Conservation (phyloP, 169 alveolate genomes). For the Plasmodium vivax region DNA sequence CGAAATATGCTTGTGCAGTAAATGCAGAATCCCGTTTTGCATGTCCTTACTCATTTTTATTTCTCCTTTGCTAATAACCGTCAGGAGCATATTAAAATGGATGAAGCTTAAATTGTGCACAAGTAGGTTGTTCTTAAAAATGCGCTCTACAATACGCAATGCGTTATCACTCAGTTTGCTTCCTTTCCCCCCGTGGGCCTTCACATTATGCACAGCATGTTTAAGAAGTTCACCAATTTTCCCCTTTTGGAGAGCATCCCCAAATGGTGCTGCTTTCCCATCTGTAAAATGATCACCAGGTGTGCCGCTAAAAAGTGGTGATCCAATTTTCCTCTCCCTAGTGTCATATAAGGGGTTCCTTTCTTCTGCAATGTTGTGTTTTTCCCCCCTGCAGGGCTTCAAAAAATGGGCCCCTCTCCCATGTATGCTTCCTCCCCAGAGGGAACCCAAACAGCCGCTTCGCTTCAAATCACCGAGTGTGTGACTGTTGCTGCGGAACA, state of each 20-base stretch:
- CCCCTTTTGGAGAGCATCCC: neutral
- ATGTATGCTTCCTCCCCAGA: neutral
- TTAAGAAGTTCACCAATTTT: constrained; percentile 18
- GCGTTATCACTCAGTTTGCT: neutral
- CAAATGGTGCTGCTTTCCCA: neutral
- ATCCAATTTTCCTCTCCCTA: neutral
- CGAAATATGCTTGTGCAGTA: constrained; percentile 27
- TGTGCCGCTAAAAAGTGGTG: neutral
- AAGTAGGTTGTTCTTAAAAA: constrained; percentile 18
- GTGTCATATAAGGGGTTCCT: neutral
- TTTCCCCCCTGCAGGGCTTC: neutral
- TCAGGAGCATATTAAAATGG: constrained; percentile 61
- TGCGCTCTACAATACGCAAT: constrained; percentile 13
- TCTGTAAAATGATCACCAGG: neutral
- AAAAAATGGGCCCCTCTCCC: neutral
- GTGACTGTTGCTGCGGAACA: neutral
- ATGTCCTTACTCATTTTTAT: constrained; percentile 39
- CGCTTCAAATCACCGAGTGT: neutral
- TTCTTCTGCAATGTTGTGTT: neutral
- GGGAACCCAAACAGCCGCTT: neutral
- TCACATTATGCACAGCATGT: neutral
- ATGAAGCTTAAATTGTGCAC: constrained; percentile 23
- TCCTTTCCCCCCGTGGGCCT: constrained; percentile 3
- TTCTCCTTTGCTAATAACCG: constrained; percentile 32
- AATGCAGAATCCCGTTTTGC: constrained; percentile 13